These are phyloP conservation scores for Microcyclospora tardicrescens DNA, from an alignment of 2,329 filamentous ascomycete genomes.

Conservation along the genomic window DNA sequence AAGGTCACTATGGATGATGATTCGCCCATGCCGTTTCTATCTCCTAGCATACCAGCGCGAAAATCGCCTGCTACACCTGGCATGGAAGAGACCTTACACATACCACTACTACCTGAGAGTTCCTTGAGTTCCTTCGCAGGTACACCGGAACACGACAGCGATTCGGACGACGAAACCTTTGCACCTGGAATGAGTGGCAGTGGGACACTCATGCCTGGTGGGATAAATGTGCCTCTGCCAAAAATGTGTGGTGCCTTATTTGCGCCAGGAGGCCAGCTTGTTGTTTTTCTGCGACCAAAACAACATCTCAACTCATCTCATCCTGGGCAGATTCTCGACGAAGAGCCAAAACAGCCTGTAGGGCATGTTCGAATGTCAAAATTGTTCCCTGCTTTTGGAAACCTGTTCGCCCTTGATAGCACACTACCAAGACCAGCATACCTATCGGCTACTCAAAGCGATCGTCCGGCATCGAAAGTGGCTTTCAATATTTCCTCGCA, in stretches of 20 bases:
- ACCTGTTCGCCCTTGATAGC: constrained; percentile 6
- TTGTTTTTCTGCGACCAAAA: constrained; percentile 45
- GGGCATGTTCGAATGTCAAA: constrained; percentile 44
- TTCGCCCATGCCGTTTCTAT: constrained; percentile 21
- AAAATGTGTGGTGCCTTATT: constrained; percentile 46
- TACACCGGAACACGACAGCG: constrained; percentile 20
- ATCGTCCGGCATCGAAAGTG: no score
- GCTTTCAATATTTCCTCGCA: not conserved
- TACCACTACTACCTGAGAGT: constrained; percentile 45
- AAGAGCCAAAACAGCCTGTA: constrained; percentile 43
- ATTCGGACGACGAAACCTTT: constrained; percentile 55
- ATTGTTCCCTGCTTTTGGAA: constrained; percentile 20
- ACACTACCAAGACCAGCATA: not conserved
- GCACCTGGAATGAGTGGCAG: constrained; percentile 28
- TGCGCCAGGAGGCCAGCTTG: constrained; percentile 42
- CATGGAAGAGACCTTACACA: constrained; percentile 39
- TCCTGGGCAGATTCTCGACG: constrained; percentile 9
- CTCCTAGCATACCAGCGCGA: constrained; percentile 17
- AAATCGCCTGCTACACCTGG: constrained; percentile 28
- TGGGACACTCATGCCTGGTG: constrained; percentile 44
- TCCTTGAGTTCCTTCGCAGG: constrained; percentile 31
- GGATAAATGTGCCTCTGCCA: constrained; percentile 50
- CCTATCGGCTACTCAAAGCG: no score
- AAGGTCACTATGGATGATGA: constrained; percentile 8
- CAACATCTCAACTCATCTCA: constrained; percentile 24